A percentile compares a stretch with the other conserved stretches of the same genome.
Evolutionary conservation across 2,329 filamentous ascomycete genomes (phyloP).

Genomic region (Fusarium sp.): DNA sequence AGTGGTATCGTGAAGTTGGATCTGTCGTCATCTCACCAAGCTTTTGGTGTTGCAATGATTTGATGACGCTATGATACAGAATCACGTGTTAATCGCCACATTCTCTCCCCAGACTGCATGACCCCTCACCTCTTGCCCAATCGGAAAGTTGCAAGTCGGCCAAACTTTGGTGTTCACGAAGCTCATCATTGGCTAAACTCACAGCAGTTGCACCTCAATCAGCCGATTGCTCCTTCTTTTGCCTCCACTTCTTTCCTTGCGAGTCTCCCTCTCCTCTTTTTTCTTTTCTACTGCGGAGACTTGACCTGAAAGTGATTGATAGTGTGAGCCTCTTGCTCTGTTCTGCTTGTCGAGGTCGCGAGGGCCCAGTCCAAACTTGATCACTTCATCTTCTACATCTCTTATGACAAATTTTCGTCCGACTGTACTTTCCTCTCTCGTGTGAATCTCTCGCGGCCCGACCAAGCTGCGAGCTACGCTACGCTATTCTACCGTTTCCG

Average conservation of each 20-base stretch:
- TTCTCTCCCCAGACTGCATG: conserved; percentile 32
- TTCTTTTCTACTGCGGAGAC: conserved; percentile 32
- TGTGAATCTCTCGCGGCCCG: conserved; percentile 45
- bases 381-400: conserved; percentile 26
- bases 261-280: conserved; percentile 30
- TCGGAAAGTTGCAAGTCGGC: conserved; percentile 40
- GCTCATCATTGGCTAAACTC: conserved; percentile 39
- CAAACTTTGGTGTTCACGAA: conserved; percentile 40
- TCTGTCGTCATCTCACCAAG: conserved; percentile 27
- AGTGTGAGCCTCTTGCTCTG: conserved; percentile 39
- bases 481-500: conserved; percentile 2
- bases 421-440: conserved; percentile 2
- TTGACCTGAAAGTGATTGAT: conserved; percentile 9
- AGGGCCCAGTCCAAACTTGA: conserved; percentile 33
- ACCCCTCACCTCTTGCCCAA: conserved; percentile 50
- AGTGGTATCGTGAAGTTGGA: conserved; percentile 23
- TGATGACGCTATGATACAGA: conserved; percentile 33
- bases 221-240: conserved; percentile 42
- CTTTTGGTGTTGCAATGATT: conserved; percentile 16
- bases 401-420: not conserved
- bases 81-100: conserved; percentile 46
- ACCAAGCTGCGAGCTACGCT: conserved; percentile 42
- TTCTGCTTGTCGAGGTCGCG: conserved; percentile 48
- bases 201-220: conserved; percentile 39
- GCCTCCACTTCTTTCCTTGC: conserved; percentile 33